Base-by-base conservation (phyloP, 2,329 filamentous ascomycete species). In the Claviceps spartinae region DNA sequence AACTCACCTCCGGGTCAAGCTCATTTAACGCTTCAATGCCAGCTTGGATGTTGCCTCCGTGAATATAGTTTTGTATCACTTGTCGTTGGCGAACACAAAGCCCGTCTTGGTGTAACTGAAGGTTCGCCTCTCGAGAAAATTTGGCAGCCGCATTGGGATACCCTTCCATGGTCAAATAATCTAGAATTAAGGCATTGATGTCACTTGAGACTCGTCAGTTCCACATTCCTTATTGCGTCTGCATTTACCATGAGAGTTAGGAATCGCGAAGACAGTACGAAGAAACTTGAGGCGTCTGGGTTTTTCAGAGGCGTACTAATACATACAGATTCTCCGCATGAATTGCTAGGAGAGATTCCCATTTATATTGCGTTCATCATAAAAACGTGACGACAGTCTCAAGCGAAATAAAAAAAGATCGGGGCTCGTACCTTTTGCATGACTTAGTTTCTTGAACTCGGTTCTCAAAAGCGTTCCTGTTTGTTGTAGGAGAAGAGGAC, bases 261-360 rank as follows among this genome's bases (percentile, higher is more conserved):
- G 30, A 11, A 34, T 34, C 8, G 30, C 9, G 26, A 34, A 34
- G 9, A 34, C 9, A 34, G 30, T 34, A 34, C 22, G n/a, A 13
- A 24, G 26, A 18, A 22, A 18, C 16, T 34, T 46, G 44, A 34
- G 16, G n/a, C 24, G 24, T 44, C 24, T 24, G 5, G 6, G 14
- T 37, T 30, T 49, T 49, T 49, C 20, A 34, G 36, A 52, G 49
- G 53, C 52, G 54, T 45, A n/a, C 41, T 48, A 51, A 67, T 66
- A 60, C 56, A 67, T 68, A 87, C 83, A 76, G 72, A 69, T 82
- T 88, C 82, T 98, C 93, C 85, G 87, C 93, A 98, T 78, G 71
- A 68, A 72, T 81, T 47, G 78, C 87, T 97, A 88, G 86, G 93
- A 98, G 94, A 98, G 93, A 98, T 98, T 98, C 93, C 93, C 93